Evolutionary conservation across 345 rosid genomes (phyloP).

Genomic region (Populus simonii): DNA sequence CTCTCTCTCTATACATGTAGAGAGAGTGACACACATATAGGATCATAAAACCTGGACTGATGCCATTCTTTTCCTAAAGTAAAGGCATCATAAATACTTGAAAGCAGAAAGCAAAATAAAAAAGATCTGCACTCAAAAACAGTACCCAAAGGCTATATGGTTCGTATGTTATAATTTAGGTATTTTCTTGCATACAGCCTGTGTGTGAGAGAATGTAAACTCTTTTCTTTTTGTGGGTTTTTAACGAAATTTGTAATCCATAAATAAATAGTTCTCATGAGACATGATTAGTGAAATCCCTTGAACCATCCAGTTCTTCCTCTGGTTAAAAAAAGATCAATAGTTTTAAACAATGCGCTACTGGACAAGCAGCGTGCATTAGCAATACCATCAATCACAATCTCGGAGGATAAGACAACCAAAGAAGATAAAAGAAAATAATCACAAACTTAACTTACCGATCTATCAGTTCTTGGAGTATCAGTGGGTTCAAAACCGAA

Average conservation of each 20-base stretch:
- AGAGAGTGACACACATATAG: too few species aligned
- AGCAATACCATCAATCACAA: neutral
- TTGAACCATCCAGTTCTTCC: neutral
- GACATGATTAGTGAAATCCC: neutral
- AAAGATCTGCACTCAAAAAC: too few species aligned
- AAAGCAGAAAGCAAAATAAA: too few species aligned
- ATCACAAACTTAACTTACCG: slow-evolving; percentile 42
- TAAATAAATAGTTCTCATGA: neutral
- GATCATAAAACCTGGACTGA: too few species aligned
- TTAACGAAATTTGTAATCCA: too few species aligned
- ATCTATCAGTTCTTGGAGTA: slow-evolving; percentile 90
- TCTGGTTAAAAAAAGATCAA: neutral
- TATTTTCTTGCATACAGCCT: neutral
- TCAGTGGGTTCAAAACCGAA: slow-evolving; percentile 86
- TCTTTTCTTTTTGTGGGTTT: too few species aligned
- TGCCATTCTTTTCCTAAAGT: too few species aligned
- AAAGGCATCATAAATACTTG: too few species aligned
- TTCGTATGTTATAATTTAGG: too few species aligned
- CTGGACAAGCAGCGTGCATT: neutral
- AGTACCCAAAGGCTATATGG: too few species aligned
- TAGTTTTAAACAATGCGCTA: neutral
- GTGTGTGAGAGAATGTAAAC: too few species aligned
- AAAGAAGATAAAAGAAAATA: neutral
- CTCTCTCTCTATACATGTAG: too few species aligned
- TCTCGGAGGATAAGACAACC: neutral